Conservation (phyloP, 257 asterid genomes). For the Vinca minor region DNA sequence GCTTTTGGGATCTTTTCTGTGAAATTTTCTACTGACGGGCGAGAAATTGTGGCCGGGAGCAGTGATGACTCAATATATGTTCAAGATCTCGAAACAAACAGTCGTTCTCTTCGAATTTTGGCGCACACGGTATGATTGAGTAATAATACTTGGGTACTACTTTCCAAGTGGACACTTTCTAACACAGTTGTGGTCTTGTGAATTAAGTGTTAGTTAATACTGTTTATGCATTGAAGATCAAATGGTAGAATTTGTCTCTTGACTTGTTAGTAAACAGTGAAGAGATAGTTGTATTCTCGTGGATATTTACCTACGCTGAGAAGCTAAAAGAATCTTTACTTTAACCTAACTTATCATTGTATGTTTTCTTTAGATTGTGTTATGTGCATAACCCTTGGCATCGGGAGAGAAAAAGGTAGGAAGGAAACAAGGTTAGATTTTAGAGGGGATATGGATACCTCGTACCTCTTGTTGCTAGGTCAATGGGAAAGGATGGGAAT, state of each 20-base stretch:
- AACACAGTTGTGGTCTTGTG: not conserved
- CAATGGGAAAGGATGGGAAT: not conserved
- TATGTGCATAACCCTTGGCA: not conserved
- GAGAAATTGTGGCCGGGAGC: conserved; percentile 87
- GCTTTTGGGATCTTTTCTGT: conserved; percentile 78
- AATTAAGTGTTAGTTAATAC: not conserved
- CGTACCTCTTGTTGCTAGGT: not conserved
- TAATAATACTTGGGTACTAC: not conserved
- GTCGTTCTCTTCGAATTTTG: conserved; percentile 54
- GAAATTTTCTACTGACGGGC: conserved; percentile 76
- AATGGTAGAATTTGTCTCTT: not conserved
- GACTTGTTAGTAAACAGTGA: not conserved
- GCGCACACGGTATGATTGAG: conserved; percentile 52
- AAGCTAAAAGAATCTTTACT: not conserved
- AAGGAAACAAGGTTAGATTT: not conserved
- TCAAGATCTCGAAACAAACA: conserved; percentile 74
- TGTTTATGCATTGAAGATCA: not conserved
- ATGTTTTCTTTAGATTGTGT: not conserved
- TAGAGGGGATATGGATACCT: not conserved
- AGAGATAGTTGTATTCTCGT: not conserved
- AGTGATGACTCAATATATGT: conserved; percentile 71
- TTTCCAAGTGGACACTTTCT: not conserved
- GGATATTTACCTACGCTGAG: not conserved
- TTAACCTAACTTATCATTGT: not conserved
- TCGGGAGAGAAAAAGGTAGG: not conserved